Evolutionary conservation across 2,329 filamentous ascomycete species (phyloP).

Genomic region (Byssoonygena ceratinophila): DNA sequence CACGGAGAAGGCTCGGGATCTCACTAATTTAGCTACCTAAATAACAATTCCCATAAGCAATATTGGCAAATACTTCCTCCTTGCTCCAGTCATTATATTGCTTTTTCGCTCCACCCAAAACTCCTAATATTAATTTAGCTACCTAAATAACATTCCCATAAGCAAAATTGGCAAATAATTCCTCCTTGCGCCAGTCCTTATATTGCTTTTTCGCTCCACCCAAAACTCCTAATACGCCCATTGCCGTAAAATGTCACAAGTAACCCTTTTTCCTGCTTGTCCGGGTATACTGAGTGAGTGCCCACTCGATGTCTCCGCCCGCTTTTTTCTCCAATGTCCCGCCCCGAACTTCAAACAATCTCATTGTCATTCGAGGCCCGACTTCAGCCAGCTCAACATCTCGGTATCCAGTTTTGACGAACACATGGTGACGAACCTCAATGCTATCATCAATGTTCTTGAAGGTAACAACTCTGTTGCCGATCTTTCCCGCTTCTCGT

Average conservation of each 20-base stretch:
- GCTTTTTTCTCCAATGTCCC: constrained; percentile 83
- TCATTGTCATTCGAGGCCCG: constrained; percentile 94
- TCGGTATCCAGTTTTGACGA: constrained; percentile 83
- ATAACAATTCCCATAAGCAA: not conserved
- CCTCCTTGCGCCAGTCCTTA: constrained; percentile 2
- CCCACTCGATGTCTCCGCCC: constrained; percentile 93
- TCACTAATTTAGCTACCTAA: not conserved
- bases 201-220: not conserved
- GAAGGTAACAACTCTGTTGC: constrained; percentile 82
- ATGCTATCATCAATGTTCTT: constrained; percentile 82
- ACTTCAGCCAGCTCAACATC: constrained; percentile 83
- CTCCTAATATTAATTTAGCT: too few relatives aligned
- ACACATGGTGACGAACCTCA: constrained; percentile 87
- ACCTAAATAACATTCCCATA: too few relatives aligned
- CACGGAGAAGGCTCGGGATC: not conserved
- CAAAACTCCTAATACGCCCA: not conserved
- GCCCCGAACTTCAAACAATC: constrained; percentile 81
- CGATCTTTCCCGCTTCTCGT: constrained; percentile 71
- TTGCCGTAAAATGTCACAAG: constrained; percentile 42
- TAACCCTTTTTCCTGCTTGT: constrained; percentile 95
- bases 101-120: not conserved
- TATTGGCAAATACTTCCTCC: not conserved
- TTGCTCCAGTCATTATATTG: not conserved
- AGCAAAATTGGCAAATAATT: too few relatives aligned
- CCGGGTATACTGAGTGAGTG: constrained; percentile 86